Evolutionary conservation across 164 flowering plant species (phyloP), one percentile per base, ranked within the genome.

Genomic region (Saururus chinensis): DNA sequence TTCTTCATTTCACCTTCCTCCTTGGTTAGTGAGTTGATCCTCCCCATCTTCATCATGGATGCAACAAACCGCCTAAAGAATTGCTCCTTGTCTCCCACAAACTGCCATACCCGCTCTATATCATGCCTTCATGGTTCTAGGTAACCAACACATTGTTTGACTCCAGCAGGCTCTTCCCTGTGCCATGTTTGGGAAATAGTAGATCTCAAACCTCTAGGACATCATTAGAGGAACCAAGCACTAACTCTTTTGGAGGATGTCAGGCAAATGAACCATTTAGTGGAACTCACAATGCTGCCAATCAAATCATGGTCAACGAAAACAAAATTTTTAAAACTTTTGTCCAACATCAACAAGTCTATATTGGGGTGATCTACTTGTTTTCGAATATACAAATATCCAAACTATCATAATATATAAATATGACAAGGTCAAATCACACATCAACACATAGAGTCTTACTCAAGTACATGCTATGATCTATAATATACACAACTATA

Each of bases 41-140:
- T 83, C 0, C 93, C 91, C 96, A 89, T 86, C 73, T 82, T 89
- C 52, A 82, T 40, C 37, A 86, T 73, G 0, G 91, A 89, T 4
- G 66, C 60, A 1, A 53, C 81, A 70, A 77, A 89, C 22, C 82
- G 74, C 9, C 24, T 66, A 57, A 82, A 89, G 71, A 84, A 87
- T 0, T 68, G 63, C 0, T 75, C n/a, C n/a, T 64, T 59, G 21
- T 54, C 35, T 24, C 23, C 21, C 17, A 59, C 64, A 40, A 60
- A 57, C 1, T 21, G 22, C 61, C 64, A 52, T 21, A 66, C 69
- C 63, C 51, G 48, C 40, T 52, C 53, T 9, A 55, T 9, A 82
- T 71, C 45, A 72, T 75, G 9, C 82, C 84, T 37, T 75, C 79
- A 21, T 56, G 41, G 41, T 84, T 86, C 67, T 81, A 71, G 11